Base-by-base conservation (phyloP, 129 eudicot species). In the Centella asiatica region DNA sequence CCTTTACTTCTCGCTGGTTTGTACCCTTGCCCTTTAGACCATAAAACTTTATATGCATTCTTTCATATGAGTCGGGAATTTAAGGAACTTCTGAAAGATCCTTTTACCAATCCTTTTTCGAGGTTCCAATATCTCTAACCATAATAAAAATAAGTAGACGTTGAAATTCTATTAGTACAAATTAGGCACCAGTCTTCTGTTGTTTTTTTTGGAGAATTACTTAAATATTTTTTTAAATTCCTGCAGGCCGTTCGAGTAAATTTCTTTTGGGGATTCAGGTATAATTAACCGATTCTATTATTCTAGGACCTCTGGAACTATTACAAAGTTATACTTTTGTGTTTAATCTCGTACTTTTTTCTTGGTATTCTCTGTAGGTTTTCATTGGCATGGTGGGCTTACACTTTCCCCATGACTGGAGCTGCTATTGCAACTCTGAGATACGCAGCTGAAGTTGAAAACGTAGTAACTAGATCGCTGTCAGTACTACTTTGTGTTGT, bases 371-470 rank as follows among this genome's bases (percentile, higher is more conserved):
- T 46, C 31, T 4, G 8, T 40, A 81, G 78, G 63, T 89, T 89
- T 72, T 89, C 97, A 28, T 55, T 89, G 69, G 86, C 92, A 8
- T 89, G 97, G 97, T 89, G 97, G 97, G 97, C 97, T 5, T 89
- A 89, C 72, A 89, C 97, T 44, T 89, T 89, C 68, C 97, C 97
- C 4, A 89, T 85, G 95, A 83, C 97, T 0, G 97, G 81, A 22
- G 95, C 92, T 20, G 85, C 97, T 60, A 83, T 83, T 28, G 89
- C 97, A 5, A 85, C 92, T 1, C 75, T 89, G 22, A 62, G 69
- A 59, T 89, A 85, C 84, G 60, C 97, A 6, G 67, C 8, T 17
- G 97, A 73, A 66, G 97, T 89, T 0, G 22, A 82, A 29, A 83
- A 60, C 76, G 7, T 66, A 0, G 46, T 69, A 25, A 85, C 97